Evolutionary conservation across 352 stramenopile genomes (phyloP).

Genomic region (Elongisporangium undulatum): DNA sequence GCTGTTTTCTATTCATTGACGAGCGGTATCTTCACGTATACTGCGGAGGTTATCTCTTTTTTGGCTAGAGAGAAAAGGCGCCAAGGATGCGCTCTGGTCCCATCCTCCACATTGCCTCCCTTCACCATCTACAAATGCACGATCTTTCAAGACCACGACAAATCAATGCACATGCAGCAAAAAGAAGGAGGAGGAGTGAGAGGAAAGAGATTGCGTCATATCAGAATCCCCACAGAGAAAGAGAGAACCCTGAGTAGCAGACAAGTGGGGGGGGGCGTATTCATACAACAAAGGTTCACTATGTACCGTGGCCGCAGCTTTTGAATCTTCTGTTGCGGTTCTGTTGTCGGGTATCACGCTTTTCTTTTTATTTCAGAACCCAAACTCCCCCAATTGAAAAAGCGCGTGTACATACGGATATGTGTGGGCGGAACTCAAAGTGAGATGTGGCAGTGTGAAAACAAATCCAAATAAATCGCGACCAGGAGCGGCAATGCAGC

Average conservation of each 20-base stretch:
- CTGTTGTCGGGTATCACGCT: neutral
- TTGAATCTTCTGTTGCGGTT: neutral
- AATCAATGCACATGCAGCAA: neutral
- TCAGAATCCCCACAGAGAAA: neutral
- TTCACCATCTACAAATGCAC: neutral
- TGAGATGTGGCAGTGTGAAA: neutral
- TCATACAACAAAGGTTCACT: neutral
- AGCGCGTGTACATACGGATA: neutral
- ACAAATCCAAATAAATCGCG: neutral
- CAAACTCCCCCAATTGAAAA: neutral
- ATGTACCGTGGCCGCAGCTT: neutral
- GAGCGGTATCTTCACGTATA: neutral
- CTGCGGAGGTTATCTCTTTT: neutral
- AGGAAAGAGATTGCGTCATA: neutral
- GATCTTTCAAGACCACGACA: slow-evolving; percentile 1
- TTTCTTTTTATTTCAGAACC: neutral
- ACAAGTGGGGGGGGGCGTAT: neutral
- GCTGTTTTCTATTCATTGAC: neutral
- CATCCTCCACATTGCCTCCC: neutral
- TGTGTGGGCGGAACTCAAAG: neutral
- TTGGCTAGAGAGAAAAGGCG: neutral
- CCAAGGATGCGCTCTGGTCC: neutral
- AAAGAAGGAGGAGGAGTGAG: neutral
- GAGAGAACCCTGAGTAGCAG: neutral
- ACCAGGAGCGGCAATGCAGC: neutral